These are phyloP conservation scores for Chlorella sp. DNA, from an alignment of 139 green algal genomes.

Conservation along the genomic window DNA sequence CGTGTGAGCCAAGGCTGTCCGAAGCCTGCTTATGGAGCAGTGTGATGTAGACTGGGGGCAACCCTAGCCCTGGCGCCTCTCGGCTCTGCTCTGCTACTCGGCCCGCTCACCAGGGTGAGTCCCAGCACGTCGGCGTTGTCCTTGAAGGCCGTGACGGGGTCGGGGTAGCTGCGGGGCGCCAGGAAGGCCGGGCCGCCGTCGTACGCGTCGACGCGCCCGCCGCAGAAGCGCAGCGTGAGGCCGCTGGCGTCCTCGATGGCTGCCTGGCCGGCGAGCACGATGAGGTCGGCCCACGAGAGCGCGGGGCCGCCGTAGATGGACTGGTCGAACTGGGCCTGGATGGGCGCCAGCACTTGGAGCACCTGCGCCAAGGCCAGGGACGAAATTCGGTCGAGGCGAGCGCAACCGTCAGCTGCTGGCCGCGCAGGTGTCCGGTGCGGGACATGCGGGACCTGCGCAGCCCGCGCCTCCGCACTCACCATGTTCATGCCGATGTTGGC, in stretches of 20 bases:
- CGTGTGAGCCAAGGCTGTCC: no score
- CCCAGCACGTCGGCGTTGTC: slow-evolving; percentile 23
- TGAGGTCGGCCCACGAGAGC: slow-evolving; percentile 12
- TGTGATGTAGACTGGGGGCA: no score
- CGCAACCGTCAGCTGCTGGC: no score
- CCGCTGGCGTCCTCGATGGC: slow-evolving; percentile 12
- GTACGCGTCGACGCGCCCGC: slow-evolving; percentile 19
- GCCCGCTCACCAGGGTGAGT: no score
- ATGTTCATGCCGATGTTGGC: slow-evolving; percentile 20
- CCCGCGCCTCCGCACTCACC: slow-evolving; percentile 2
- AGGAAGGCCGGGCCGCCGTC: slow-evolving; percentile 2
- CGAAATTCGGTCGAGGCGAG: no score
- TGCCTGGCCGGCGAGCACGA: neutral
- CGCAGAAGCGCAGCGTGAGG: slow-evolving; percentile 21
- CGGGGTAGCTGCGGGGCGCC: slow-evolving; percentile 11
- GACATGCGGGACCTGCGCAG: neutral
- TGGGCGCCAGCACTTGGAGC: slow-evolving; percentile 11
- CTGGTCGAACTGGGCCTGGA: slow-evolving; percentile 10
- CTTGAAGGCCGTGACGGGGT: neutral
- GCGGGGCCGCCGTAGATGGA: slow-evolving; percentile 1
- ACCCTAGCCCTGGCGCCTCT: no score
- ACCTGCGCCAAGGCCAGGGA: neutral
- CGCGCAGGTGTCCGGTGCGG: no score
- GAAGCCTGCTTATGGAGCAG: no score
- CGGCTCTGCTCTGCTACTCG: no score